phyloP scores from a whole-genome alignment of 192 early-diverging fungal species.

The Entomortierella parvispora region DNA sequence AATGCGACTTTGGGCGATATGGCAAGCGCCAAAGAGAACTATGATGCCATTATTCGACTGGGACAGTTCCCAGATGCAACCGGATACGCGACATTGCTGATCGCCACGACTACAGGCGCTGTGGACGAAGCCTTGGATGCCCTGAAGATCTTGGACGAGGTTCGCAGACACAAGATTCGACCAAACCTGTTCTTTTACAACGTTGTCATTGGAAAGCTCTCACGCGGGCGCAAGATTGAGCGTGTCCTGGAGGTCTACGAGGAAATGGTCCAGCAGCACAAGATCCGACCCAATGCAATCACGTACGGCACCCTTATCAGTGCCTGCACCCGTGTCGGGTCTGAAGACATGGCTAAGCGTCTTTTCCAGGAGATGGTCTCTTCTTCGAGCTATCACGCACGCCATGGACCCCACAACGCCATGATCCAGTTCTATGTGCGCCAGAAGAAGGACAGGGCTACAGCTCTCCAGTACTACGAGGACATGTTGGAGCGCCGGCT shows the following conservation, averaged over 20 bases:
- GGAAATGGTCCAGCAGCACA: slow-evolving; percentile 62
- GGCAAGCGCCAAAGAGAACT: slow-evolving; percentile 60
- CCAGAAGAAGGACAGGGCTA: slow-evolving; percentile 58
- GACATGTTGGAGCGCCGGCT: slow-evolving; percentile 55
- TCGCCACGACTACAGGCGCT: slow-evolving; percentile 58
- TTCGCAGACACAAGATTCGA: slow-evolving; percentile 61
- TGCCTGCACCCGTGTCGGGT: slow-evolving; percentile 59
- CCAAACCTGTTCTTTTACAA: slow-evolving; percentile 69
- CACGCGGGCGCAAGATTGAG: slow-evolving; percentile 67
- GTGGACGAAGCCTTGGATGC: slow-evolving; percentile 65
- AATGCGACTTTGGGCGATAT: slow-evolving; percentile 63
- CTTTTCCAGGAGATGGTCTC: slow-evolving; percentile 62
- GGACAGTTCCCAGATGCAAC: slow-evolving; percentile 60
- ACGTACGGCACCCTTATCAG: slow-evolving; percentile 68
- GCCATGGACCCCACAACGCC: slow-evolving; percentile 65
- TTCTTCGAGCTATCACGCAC: slow-evolving; percentile 55
- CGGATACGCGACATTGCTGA: slow-evolving; percentile 62
- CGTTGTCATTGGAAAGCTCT: slow-evolving; percentile 67
- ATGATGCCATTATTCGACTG: slow-evolving; percentile 57
- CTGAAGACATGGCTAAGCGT: slow-evolving; percentile 55
- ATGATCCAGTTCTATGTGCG: slow-evolving; percentile 74
- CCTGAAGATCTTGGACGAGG: slow-evolving; percentile 64
- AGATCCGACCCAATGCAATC: slow-evolving; percentile 60
- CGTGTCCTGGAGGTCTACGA: slow-evolving; percentile 58
- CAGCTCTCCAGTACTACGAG: slow-evolving; percentile 58